Conservation (phyloP, 345 rosid genomes). For the Aquilaria sinensis region DNA sequence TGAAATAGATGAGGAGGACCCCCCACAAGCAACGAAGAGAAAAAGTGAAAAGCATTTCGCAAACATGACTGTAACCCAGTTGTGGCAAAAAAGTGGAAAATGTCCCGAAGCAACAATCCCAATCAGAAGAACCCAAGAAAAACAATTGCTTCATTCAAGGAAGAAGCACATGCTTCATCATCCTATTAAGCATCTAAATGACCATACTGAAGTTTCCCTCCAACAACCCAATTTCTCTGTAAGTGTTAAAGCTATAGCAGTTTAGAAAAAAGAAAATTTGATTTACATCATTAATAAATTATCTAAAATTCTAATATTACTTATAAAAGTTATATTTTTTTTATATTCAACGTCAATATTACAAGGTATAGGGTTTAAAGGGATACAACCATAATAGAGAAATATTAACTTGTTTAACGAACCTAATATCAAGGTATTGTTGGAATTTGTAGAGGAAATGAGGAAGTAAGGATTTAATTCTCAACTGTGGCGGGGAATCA, state of each 20-base stretch:
- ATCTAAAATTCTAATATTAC: too few species aligned
- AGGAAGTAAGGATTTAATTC: not conserved
- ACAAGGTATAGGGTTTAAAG: too few species aligned
- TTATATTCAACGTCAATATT: too few species aligned
- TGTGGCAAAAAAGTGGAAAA: slow-evolving; percentile 41
- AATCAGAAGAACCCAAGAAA: slow-evolving; percentile 20
- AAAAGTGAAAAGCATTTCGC: slow-evolving; percentile 4
- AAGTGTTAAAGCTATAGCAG: not conserved
- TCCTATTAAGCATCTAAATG: not conserved
- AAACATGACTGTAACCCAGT: slow-evolving; percentile 19
- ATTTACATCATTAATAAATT: too few species aligned
- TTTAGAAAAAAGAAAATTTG: too few species aligned
- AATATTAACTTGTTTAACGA: too few species aligned
- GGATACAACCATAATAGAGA: too few species aligned
- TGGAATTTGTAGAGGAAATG: too few species aligned
- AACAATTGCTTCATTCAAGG: slow-evolving; percentile 5
- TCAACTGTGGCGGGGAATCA: not conserved
- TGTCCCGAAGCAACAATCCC: slow-evolving; percentile 50
- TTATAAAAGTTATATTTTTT: too few species aligned
- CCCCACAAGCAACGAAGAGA: not conserved
- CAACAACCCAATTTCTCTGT: slow-evolving; percentile 39
- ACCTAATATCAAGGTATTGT: too few species aligned
- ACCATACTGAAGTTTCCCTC: slow-evolving; percentile 16
- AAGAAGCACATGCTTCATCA: slow-evolving; percentile 12
- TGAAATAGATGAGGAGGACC: slow-evolving; percentile 10